These are phyloP conservation scores for Ilex aquifolium DNA, from an alignment of 257 asterid species.

Conservation along the genomic window DNA sequence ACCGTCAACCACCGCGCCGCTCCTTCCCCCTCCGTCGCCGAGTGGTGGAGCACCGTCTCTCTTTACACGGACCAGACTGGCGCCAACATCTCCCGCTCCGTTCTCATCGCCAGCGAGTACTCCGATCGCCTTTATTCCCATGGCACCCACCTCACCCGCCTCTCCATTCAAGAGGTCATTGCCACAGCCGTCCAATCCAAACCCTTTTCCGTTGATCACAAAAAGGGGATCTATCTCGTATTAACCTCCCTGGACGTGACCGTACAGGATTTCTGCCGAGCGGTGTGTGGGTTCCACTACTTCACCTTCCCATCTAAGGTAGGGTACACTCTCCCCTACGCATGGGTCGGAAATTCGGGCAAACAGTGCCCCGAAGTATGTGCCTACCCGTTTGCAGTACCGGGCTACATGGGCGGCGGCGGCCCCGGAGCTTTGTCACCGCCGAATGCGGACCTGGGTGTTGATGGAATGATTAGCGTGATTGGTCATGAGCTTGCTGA, in stretches of 20 bases:
- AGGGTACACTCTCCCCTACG: slow-evolving; percentile 74
- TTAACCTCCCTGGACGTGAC: slow-evolving; percentile 78
- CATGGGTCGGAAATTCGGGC: slow-evolving; percentile 90
- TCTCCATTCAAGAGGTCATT: slow-evolving; percentile 65
- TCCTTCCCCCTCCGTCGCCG: slow-evolving; percentile 69
- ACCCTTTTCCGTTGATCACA: slow-evolving; percentile 80
- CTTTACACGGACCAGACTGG: slow-evolving; percentile 87
- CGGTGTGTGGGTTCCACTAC: slow-evolving; percentile 94
- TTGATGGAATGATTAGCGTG: slow-evolving; percentile 92
- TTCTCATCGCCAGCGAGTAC: slow-evolving; percentile 72
- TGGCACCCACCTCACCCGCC: slow-evolving; percentile 60
- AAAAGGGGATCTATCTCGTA: slow-evolving; percentile 73
- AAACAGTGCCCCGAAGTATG: slow-evolving; percentile 93
- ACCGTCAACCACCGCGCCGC: slow-evolving; percentile 37
- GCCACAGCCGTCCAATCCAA: slow-evolving; percentile 63
- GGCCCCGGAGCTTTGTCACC: slow-evolving; percentile 52
- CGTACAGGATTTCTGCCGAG: slow-evolving; percentile 86
- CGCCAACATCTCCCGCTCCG: slow-evolving; percentile 60
- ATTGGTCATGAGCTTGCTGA: slow-evolving; percentile 93
- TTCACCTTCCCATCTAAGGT: slow-evolving; percentile 86
- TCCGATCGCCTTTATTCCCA: slow-evolving; percentile 59
- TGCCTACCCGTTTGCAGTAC: slow-evolving; percentile 82
- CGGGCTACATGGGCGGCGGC: slow-evolving; percentile 74
- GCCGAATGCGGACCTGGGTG: slow-evolving; percentile 72
- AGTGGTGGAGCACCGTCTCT: slow-evolving; percentile 84